phyloP scores from a whole-genome alignment of 306 rosid species.

The Herpetospermum pedunculosum region DNA sequence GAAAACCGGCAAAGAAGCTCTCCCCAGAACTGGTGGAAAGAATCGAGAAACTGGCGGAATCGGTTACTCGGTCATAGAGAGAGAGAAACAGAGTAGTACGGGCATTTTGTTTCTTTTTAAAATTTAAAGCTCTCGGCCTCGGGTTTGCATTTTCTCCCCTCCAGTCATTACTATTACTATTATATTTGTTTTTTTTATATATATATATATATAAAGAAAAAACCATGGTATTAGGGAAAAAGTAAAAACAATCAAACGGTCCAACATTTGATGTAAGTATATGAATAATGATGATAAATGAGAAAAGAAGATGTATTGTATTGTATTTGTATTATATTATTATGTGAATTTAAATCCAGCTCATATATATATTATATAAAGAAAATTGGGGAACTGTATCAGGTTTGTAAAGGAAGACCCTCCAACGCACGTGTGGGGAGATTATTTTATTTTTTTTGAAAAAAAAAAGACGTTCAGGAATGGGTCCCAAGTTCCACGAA shows the following conservation, averaged over 20 bases:
- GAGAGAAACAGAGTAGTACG: no score
- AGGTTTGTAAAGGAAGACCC: not conserved
- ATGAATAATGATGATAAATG: not conserved
- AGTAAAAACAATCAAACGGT: not conserved
- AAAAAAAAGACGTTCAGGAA: not conserved
- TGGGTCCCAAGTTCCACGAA: not conserved
- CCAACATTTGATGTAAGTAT: not conserved
- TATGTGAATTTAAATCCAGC: not conserved
- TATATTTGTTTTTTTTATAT: not conserved
- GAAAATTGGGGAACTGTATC: not conserved
- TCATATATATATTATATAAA: not conserved
- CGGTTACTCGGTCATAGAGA: constrained; percentile 74
- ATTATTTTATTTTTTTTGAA: not conserved
- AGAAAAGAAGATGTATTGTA: not conserved
- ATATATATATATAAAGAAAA: not conserved
- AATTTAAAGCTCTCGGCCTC: constrained; percentile 14
- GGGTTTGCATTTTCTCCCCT: constrained; percentile 20
- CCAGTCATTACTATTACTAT: not conserved
- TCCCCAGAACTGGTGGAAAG: constrained; percentile 62
- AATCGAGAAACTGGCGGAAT: constrained; percentile 81
- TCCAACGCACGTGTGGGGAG: not conserved
- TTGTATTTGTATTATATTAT: not conserved
- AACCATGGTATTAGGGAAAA: not conserved
- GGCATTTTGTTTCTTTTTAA: not conserved
- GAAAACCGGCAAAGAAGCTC: constrained; percentile 68